Conservation (phyloP, 495 filamentous ascomycete genomes). For the Hypoxylon crocopeplum region DNA sequence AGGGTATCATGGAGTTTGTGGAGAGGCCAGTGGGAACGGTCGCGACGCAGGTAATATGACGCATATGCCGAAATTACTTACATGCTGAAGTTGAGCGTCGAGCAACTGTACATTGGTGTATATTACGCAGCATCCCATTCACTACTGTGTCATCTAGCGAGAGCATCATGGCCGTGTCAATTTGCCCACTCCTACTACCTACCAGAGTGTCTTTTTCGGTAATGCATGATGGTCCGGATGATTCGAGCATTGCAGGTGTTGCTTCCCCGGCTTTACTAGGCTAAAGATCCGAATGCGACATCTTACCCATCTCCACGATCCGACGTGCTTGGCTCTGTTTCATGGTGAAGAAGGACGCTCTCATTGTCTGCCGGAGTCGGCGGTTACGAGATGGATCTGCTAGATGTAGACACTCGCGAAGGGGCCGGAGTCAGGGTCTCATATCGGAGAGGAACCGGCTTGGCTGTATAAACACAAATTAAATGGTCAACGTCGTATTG, state of each 20-base stretch:
- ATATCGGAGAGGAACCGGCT: slow-evolving; percentile 8
- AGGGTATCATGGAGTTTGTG: slow-evolving; percentile 86
- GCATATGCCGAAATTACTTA: slow-evolving; percentile 23
- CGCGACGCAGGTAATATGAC: slow-evolving; percentile 68
- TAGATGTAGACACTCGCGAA: slow-evolving; percentile 8
- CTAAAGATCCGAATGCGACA: slow-evolving; percentile 38
- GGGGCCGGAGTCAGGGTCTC: slow-evolving; percentile 1
- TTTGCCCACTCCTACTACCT: slow-evolving; percentile 19
- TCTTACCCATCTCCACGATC: slow-evolving; percentile 27
- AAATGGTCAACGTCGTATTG: slow-evolving; percentile 25
- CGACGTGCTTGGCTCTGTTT: slow-evolving; percentile 33
- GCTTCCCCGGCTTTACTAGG: slow-evolving; percentile 29
- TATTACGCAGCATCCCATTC: slow-evolving; percentile 28
- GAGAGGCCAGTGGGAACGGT: slow-evolving; percentile 89
- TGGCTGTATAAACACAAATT: slow-evolving; percentile 32
- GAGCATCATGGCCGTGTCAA: slow-evolving; percentile 15
- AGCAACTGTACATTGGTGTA: slow-evolving; percentile 29
- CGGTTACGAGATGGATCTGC: slow-evolving; percentile 9
- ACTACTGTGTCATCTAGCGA: slow-evolving; percentile 24
- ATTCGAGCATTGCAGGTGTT: slow-evolving; percentile 17
- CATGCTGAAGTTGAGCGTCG: slow-evolving; percentile 14
- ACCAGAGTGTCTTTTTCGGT: slow-evolving; percentile 24
- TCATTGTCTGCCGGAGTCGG: slow-evolving; percentile 20
- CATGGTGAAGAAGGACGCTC: slow-evolving; percentile 15
- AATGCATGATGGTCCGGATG: slow-evolving; percentile 31